Conservation (phyloP, 306 rosid species). For the Lathyrus tuberosus region DNA sequence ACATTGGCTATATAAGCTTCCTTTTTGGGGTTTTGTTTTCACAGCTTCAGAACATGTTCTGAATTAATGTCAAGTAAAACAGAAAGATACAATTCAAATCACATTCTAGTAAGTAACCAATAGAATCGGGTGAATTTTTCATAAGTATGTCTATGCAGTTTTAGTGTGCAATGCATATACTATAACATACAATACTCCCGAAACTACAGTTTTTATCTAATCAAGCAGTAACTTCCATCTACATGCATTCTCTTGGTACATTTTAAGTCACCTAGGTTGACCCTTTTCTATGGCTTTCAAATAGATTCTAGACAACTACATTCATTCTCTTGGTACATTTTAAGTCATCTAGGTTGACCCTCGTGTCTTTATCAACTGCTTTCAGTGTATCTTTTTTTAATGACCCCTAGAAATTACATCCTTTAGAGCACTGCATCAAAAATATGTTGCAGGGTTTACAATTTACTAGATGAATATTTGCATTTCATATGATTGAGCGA, state of each 20-base stretch:
- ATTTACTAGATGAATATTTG: conserved; percentile 17
- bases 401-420: conserved; percentile 10
- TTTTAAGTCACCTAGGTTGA: background rate
- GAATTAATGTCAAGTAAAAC: conserved; percentile 12
- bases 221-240: background rate
- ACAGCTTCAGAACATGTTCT: conserved; percentile 2
- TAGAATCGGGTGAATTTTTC: background rate
- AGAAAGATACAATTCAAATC: background rate
- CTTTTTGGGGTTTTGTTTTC: background rate
- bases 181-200: background rate
- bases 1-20: background rate
- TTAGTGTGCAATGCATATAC: background rate
- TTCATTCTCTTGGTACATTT: conserved; percentile 3
- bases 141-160: background rate
- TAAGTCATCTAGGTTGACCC: background rate
- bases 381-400: background rate
- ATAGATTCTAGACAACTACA: background rate
- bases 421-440: background rate
- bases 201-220: background rate
- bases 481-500: conserved; percentile 13
- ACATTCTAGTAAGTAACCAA: background rate
- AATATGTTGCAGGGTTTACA: conserved; percentile 19
- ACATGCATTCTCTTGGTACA: conserved; percentile 1
- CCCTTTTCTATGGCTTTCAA: background rate
- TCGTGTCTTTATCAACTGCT: background rate